A percentile compares a stretch with the other conserved stretches of the same genome.
Conservation (phyloP, 164 flowering plant species). For the Brasenia schreberi region DNA sequence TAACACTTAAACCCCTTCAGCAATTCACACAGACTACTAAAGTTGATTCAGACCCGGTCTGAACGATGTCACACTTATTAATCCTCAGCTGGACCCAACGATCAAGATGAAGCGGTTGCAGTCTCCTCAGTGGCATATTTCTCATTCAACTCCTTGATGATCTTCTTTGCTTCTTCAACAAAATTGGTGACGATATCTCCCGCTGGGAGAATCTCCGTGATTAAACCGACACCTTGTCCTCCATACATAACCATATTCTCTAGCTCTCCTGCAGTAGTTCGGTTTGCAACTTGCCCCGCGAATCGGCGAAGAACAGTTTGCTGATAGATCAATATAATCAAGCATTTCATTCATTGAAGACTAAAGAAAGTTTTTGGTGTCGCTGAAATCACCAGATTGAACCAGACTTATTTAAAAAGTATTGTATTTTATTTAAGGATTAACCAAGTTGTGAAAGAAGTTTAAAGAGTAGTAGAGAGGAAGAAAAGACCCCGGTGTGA, state of each 20-base stretch:
- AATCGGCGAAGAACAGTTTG: conserved; percentile 11
- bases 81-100: not conserved
- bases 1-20: not conserved
- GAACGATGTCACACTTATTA: not conserved
- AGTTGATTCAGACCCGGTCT: not conserved
- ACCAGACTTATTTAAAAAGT: too few species aligned
- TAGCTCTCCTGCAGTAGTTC: conserved; percentile 8
- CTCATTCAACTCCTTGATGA: not conserved
- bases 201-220: too few species aligned
- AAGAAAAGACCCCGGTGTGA: conserved; percentile 5
- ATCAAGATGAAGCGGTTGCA: not conserved
- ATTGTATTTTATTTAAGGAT: not conserved
- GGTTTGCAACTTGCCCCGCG: conserved; percentile 12
- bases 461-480: not conserved
- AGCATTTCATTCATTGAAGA: not conserved
- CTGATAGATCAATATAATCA: not conserved
- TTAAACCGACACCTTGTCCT: not conserved
- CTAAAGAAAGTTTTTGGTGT: not conserved
- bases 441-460: not conserved
- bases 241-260: conserved; percentile 7
- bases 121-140: not conserved
- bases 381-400: not conserved
- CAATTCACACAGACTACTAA: not conserved
- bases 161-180: not conserved
- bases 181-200: too few species aligned